phyloP scores from a whole-genome alignment of 805 yeast genomes.

The Komagataella phaffii region DNA sequence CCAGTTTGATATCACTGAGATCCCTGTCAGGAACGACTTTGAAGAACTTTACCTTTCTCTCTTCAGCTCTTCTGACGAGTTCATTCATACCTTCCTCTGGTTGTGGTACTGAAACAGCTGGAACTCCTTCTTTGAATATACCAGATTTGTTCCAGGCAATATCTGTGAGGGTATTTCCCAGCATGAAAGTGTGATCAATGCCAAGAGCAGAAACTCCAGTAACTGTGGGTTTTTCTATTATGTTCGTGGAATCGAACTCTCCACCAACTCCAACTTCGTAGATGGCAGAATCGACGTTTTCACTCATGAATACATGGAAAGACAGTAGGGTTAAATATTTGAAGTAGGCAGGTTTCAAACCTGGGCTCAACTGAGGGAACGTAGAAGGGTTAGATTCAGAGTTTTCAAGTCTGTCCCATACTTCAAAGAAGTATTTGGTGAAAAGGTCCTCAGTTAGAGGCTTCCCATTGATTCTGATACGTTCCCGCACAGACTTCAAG shows the following conservation, averaged over 20 bases:
- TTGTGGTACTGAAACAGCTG: conserved; percentile 54
- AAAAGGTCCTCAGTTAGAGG: conserved; percentile 76
- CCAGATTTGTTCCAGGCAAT: conserved; percentile 98
- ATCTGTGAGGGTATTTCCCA: conserved; percentile 78
- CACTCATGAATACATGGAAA: conserved; percentile 79
- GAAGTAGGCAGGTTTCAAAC: conserved; percentile 84
- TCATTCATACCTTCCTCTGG: conserved; percentile 40
- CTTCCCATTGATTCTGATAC: conserved; percentile 76
- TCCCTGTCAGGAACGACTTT: conserved; percentile 35
- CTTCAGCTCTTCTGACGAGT: conserved; percentile 54
- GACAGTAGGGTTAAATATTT: conserved; percentile 80
- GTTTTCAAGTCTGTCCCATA: conserved; percentile 68
- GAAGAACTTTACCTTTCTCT: conserved; percentile 35
- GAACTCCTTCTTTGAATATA: conserved; percentile 57
- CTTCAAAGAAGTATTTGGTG: conserved; percentile 84
- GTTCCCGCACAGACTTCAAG: conserved; percentile 80
- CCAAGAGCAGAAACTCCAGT: conserved; percentile 84
- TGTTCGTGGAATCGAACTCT: conserved; percentile 90
- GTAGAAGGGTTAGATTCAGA: conserved; percentile 37
- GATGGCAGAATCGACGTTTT: conserved; percentile 86
- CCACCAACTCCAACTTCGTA: conserved; percentile 99
- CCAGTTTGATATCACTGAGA: conserved; percentile 33
- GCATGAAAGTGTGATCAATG: conserved; percentile 77
- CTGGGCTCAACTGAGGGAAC: conserved; percentile 66
- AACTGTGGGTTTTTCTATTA: conserved; percentile 64